A percentile compares a stretch with the other conserved stretches of the same genome.
phyloP scores from a whole-genome alignment of 2,329 filamentous ascomycete species.

The Trichoderma sp. region DNA sequence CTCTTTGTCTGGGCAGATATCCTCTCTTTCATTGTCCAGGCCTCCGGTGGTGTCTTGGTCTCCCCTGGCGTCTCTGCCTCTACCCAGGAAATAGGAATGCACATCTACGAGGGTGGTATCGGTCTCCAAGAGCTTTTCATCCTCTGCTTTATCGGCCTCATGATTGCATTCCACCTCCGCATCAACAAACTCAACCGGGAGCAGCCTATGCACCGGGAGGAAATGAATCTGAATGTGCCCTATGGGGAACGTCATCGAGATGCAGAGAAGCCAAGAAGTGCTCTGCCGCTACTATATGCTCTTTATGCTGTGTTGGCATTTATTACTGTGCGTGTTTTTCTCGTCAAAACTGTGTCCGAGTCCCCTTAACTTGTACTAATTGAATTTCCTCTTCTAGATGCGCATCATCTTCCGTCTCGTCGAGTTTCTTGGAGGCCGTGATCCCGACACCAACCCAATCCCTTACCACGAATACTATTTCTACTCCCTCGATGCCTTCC shows the following conservation, averaged over 20 bases:
- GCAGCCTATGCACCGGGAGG: neutral
- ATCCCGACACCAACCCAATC: neutral
- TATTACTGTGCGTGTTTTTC: neutral
- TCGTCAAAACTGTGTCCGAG: no score
- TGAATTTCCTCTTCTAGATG: neutral
- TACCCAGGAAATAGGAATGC: neutral
- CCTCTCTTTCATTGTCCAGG: neutral
- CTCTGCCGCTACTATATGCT: neutral
- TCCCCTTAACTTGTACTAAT: neutral
- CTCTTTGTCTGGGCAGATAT: neutral
- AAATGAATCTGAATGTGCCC: neutral
- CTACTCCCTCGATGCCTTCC: conserved; percentile 5
- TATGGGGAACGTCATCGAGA: neutral
- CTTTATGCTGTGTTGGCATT: conserved; percentile 3
- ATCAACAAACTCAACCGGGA: neutral
- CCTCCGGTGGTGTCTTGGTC: neutral
- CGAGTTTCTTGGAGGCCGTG: neutral
- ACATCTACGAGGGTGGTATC: conserved; percentile 2
- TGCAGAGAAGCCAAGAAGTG: neutral
- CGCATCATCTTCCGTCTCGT: conserved; percentile 4
- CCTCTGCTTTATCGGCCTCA: neutral
- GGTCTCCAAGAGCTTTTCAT: conserved; percentile 2
- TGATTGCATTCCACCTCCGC: conserved; percentile 2
- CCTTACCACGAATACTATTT: conserved; percentile 13
- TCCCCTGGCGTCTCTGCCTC: neutral